phyloP scores from a whole-genome alignment of 2,329 filamentous ascomycete species.

The Neopestalotiopsis sp. region DNA sequence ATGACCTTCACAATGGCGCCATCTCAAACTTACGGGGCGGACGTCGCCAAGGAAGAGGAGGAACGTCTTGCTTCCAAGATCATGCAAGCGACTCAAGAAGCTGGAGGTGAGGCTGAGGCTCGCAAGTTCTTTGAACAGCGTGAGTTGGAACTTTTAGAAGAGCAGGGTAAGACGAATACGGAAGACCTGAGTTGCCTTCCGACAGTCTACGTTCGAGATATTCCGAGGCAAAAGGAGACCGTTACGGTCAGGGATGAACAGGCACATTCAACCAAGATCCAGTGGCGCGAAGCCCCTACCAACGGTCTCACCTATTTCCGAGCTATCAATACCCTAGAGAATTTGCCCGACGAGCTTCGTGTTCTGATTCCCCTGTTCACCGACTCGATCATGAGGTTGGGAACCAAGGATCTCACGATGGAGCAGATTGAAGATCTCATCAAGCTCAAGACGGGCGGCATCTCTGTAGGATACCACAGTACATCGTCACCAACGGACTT shows the following conservation, averaged over 20 bases:
- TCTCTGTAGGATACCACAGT: conserved; percentile 85
- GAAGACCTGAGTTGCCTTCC: conserved; percentile 88
- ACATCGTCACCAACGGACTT: conserved; percentile 77
- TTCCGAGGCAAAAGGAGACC: conserved; percentile 75
- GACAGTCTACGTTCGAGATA: conserved; percentile 86
- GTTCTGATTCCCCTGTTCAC: conserved; percentile 88
- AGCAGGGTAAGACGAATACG: conserved; percentile 83
- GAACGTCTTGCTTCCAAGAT: conserved; percentile 78
- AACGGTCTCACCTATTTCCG: conserved; percentile 97
- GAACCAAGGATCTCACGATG: conserved; percentile 86
- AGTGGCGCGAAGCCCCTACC: conserved; percentile 92
- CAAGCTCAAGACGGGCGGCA: conserved; percentile 92
- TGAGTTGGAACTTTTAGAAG: conserved; percentile 78
- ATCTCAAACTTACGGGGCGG: conserved; percentile 73
- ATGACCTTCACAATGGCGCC: conserved; percentile 95
- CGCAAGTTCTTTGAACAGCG: conserved; percentile 74
- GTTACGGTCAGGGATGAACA: conserved; percentile 66
- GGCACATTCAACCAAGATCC: conserved; percentile 70
- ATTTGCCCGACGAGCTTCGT: conserved; percentile 83
- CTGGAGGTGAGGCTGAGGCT: conserved; percentile 74
- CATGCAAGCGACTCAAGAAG: conserved; percentile 67
- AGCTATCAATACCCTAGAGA: conserved; percentile 79
- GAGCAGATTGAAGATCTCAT: conserved; percentile 95
- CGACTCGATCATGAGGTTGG: conserved; percentile 90
- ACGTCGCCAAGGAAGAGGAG: conserved; percentile 78